Evolutionary conservation across 2,329 filamentous ascomycete species (phyloP), one percentile per base, ranked within the genome.

Genomic region (Monosporascus sp.): DNA sequence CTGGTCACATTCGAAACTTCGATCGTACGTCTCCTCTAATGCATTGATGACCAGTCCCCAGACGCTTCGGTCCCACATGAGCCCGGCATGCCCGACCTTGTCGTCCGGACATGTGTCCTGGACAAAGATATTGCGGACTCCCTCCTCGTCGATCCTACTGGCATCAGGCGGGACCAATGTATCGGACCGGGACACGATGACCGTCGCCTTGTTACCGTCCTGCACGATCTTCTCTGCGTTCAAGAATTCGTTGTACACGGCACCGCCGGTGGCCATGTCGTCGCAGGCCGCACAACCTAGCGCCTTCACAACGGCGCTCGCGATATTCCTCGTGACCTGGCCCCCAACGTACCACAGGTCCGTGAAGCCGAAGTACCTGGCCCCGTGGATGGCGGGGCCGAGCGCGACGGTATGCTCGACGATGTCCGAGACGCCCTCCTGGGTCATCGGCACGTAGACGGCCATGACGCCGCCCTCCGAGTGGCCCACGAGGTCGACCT

Each of bases 381-480:
- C 64, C 45, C 64, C 64, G 46, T 65, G 61, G 48, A 66, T 52
- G 7, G 62, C 60, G 2, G 64, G 64, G 9, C 55, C 59, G 7
- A 65, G 55, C 8, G 62, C 61, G 0, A 66, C 60, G 37, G 64
- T 49, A 47, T 57, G 62, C 24, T 63, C 61, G 20, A 66, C 55
- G 6, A 64, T 58, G 11, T 52, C 57, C 7, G 64, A 51, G 49
- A 64, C 58, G 7, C 61, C 63, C 18, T 41, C 48, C 51, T 66
- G 62, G 48, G 62, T 61, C 57, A 65, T 53, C 2, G 63, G 63
- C 31, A 65, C 62, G 55, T 63, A 64, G 36, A 75, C 59, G 1
- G 67, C 52, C 53, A 73, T 70, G 51, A 74, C 72, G 6, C 63
- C 72, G 44, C 72, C 72, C 57, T 75, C 72, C 2, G 72, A 74